Evolutionary conservation across 2,329 filamentous ascomycete species (phyloP), one percentile per base, ranked within the genome.

Genomic region (Septoria petroselini): DNA sequence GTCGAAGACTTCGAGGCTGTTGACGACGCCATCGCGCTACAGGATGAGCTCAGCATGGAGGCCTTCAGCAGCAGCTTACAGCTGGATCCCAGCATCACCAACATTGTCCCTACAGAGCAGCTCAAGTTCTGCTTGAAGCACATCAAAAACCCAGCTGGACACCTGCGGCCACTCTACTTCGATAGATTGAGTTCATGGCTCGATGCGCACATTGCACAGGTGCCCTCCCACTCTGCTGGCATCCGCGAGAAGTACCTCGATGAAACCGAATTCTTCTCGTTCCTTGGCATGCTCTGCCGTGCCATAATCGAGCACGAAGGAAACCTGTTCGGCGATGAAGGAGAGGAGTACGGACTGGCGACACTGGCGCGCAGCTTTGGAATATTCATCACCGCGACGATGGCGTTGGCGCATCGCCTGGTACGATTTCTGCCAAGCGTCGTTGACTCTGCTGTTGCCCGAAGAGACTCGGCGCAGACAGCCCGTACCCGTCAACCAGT

Each of bases 1-100:
- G 67, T 62, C 33, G 68, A 71, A 48, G 68, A 73, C 61, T 67
- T 71, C 41, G 72, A 70, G 48, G 66, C 71, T 31, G 72, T 66
- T 44, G 65, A 66, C 19, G 68, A 65, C 41, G 63, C 71, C 29
- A 65, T 73, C 52, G 62, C 69, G 35, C 62, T 74, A 35, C 66
- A 70, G 17, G 65, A 67, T 41, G 65, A 67, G 9, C 23, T 18
- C 31, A 41, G 14, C 41, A 55, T 59, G 57, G 44, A 21, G 17
- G 45, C 40, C 31, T 62, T 55, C 53, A 58, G 52, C 43, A 48
- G 48, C 25, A 41, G 25, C 6, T 57, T 60, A 38, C 27, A 37
- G 17, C 42, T 56, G 12, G 30, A 34, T 30, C 35, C 52, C 15
- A 30, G 8, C 30, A 31, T 18, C 5, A 15, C 8, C 14, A 21